phyloP scores from a whole-genome alignment of 495 filamentous ascomycete species.

The Amorphotheca resinae region DNA sequence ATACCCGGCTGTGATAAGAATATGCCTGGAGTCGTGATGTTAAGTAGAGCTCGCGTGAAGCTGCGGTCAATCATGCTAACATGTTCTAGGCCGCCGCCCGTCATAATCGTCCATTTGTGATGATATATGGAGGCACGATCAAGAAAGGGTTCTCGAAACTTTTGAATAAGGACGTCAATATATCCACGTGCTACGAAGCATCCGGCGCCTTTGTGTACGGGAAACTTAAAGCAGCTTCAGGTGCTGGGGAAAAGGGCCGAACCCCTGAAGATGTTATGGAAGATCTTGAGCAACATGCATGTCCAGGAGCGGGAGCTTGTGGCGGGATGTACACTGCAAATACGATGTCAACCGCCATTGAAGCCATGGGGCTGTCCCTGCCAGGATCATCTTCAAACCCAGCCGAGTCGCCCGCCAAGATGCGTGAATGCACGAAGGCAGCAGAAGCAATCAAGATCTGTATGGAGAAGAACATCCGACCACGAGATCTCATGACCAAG shows the following conservation, averaged over 20 bases:
- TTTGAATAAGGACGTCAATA: conserved; percentile 73
- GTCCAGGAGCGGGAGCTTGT: conserved; percentile 53
- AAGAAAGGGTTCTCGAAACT: conserved; percentile 70
- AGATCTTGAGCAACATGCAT: conserved; percentile 76
- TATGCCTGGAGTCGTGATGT: conserved; percentile 59
- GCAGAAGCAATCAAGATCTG: conserved; percentile 76
- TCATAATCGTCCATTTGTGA: conserved; percentile 73
- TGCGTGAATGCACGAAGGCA: conserved; percentile 79
- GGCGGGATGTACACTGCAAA: conserved; percentile 97
- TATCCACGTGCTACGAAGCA: conserved; percentile 71
- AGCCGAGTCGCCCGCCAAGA: conserved; percentile 77
- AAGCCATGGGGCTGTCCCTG: conserved; percentile 85
- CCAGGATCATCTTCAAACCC: conserved; percentile 88
- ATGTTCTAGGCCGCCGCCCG: conserved; percentile 44
- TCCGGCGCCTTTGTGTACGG: conserved; percentile 77
- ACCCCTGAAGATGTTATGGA: conserved; percentile 70
- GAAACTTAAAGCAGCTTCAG: conserved; percentile 33
- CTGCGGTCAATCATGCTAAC: not conserved
- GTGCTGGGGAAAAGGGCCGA: conserved; percentile 24
- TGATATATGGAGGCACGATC: conserved; percentile 84
- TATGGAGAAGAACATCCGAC: conserved; percentile 79
- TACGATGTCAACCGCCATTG: conserved; percentile 93
- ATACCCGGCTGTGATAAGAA: conserved; percentile 99
- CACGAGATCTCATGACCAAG: conserved; percentile 73
- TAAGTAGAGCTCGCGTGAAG: not conserved